phyloP scores from a whole-genome alignment of 352 stramenopile species.

The Globisporangium spinosum region DNA sequence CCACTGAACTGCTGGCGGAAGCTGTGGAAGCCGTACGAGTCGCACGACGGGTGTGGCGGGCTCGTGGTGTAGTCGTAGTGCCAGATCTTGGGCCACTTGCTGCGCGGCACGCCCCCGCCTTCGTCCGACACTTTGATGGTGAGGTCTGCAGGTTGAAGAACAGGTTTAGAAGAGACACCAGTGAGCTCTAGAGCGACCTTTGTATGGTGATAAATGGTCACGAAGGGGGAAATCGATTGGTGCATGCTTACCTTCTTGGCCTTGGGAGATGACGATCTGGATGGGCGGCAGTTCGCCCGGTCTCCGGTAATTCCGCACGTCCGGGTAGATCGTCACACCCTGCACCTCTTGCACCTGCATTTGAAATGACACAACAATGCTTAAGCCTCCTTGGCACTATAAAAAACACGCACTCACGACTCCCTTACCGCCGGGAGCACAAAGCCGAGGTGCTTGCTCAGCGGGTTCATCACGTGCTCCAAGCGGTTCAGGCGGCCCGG shows the following conservation, averaged over 20 bases:
- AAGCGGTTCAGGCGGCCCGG: constrained; percentile 45
- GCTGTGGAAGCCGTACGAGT: constrained; percentile 66
- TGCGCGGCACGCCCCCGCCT: constrained; percentile 95
- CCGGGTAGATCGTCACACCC: constrained; percentile 76
- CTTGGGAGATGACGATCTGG: constrained; percentile 97
- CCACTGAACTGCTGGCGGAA: constrained; percentile 90
- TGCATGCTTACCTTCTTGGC: constrained; percentile 57
- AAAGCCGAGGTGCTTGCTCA: constrained; percentile 66
- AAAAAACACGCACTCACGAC: not conserved
- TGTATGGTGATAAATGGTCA: not conserved
- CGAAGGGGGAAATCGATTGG: not conserved
- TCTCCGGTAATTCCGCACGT: constrained; percentile 63
- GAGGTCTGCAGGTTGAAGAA: constrained; percentile 37
- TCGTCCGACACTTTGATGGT: constrained; percentile 99
- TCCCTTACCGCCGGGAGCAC: constrained; percentile 52
- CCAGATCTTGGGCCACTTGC: constrained; percentile 97
- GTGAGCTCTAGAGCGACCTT: not conserved
- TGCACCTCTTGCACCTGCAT: constrained; percentile 38
- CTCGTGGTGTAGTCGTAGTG: constrained; percentile 99
- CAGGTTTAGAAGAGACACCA: not conserved
- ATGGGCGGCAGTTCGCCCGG: constrained; percentile 85
- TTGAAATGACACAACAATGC: not conserved
- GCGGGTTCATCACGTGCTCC: constrained; percentile 65
- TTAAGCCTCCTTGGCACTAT: constrained; percentile 1
- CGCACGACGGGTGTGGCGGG: constrained; percentile 42